phyloP scores from a whole-genome alignment of 2,329 filamentous ascomycete genomes.

The Cordyceps pruinosa region DNA sequence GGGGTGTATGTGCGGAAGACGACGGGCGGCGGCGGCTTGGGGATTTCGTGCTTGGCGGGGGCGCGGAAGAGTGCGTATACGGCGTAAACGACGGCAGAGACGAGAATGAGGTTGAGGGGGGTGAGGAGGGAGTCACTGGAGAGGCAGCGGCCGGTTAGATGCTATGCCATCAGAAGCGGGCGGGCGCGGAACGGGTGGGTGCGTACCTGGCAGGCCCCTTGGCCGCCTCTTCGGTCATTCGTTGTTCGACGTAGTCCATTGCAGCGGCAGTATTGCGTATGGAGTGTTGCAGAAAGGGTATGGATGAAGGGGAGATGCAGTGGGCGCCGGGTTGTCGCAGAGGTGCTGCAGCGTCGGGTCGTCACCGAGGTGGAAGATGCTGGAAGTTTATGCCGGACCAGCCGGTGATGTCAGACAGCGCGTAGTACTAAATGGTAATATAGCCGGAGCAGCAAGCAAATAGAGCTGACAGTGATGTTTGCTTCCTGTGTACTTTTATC shows the following conservation, averaged over 20 bases:
- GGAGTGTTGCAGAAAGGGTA: not conserved
- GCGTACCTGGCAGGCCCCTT: slow-evolving; percentile 34
- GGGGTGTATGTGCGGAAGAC: slow-evolving; percentile 69
- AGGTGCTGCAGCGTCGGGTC: not conserved
- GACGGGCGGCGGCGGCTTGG: slow-evolving; percentile 47
- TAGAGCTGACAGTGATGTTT: too few relatives aligned
- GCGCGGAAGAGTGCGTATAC: slow-evolving; percentile 50
- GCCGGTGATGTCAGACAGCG: slow-evolving; percentile 7
- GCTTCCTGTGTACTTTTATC: too few relatives aligned
- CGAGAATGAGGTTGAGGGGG: slow-evolving; percentile 56
- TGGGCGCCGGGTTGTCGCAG: not conserved
- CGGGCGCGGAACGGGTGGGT: not conserved
- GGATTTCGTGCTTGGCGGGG: slow-evolving; percentile 37
- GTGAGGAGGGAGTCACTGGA: slow-evolving; percentile 43
- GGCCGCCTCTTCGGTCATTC: slow-evolving; percentile 46
- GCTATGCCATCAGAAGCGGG: not conserved
- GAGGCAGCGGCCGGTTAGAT: not conserved
- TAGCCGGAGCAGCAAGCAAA: too few relatives aligned
- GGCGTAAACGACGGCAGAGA: slow-evolving; percentile 50
- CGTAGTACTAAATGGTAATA: too few relatives aligned
- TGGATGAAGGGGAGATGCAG: not conserved
- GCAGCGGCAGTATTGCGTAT: not conserved
- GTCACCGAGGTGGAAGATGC: not conserved
- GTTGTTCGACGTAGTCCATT: slow-evolving; percentile 54
- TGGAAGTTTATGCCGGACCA: not conserved